phyloP scores from a whole-genome alignment of 129 eudicot genomes.

The sunflower (Helianthus annuus) region DNA sequence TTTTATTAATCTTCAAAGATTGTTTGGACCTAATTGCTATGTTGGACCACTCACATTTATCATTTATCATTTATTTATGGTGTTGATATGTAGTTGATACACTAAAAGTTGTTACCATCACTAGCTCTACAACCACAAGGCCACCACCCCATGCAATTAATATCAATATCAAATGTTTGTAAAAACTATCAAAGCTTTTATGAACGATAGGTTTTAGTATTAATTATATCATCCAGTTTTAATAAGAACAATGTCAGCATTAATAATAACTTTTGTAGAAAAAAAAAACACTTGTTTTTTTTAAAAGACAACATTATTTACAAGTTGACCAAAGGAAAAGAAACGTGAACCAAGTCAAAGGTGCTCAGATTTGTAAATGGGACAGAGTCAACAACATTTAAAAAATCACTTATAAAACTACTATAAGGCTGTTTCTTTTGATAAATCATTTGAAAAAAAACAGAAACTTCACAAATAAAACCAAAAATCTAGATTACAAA shows the following conservation, averaged over 20 bases:
- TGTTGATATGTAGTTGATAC: slow-evolving; percentile 37
- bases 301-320: background rate
- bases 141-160: slow-evolving; percentile 28
- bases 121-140: slow-evolving; percentile 17
- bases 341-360: slow-evolving; percentile 16
- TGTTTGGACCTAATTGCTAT: slow-evolving; percentile 17
- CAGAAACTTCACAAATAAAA: slow-evolving; percentile 10
- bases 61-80: slow-evolving; percentile 33
- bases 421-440: background rate
- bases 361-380: background rate
- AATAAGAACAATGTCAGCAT: background rate
- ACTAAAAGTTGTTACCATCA: slow-evolving; percentile 37
- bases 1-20: background rate
- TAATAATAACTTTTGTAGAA: background rate
- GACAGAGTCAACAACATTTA: slow-evolving; percentile 17
- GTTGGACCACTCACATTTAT: slow-evolving; percentile 35
- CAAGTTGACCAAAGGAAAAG: slow-evolving; percentile 14
- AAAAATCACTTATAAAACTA: background rate
- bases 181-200: background rate
- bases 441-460: background rate
- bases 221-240: background rate
- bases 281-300: no score
- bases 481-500: background rate
- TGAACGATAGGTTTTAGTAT: background rate
- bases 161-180: slow-evolving; percentile 9